Base-by-base conservation (phyloP, 2,329 filamentous ascomycete genomes). In the Fusarium falciforme region DNA sequence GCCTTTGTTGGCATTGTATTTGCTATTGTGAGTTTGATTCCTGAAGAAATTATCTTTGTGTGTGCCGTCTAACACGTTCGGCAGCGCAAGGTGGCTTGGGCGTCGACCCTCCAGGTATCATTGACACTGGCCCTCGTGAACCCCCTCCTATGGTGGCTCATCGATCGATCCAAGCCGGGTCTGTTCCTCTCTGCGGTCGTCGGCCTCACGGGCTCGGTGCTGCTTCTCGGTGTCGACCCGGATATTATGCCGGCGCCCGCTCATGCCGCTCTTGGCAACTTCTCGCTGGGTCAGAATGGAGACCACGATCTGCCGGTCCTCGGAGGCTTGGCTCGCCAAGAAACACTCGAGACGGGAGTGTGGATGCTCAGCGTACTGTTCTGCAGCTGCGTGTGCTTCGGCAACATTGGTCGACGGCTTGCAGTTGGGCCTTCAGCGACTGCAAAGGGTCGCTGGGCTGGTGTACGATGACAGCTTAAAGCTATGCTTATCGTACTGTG, bases 291-390 rank as follows among this genome's bases (percentile, higher is more conserved):
- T 9, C 61, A 66, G 2, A 58, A 71, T 8, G 67, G 69, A 8
- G 70, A 69, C 22, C 68, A 73, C 2, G 49, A 33, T 17, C 31
- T 74, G 38, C 71, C 72, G 40, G 66, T 73, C 38, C 68, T 87
- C 72, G 90, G 85, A 73, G 90, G 88, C 54, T 85, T 89, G 68
- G 89, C 88, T 67, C 89, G 85, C 62, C 88, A 90, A 61, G 90
- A 94, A 76, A 90, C 86, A 8, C 82, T 95, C 2, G 93, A 93
- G 66, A 89, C 93, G 20, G 92, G 91, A 14, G 94, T 95, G 6
- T 99, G 96, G 96, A 93, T 98, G 79, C 88, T 96, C 27, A 98
- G 94, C 79, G 95, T 98, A 29, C 84, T 99, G 60, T 99, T 98
- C 81, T 98, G 96, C 83, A 97, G 94, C 79, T 95, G 94, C 76